Evolutionary conservation across 1,139 yeast genomes (phyloP).

Genomic region (Hyphopichia pseudoburtonii): DNA sequence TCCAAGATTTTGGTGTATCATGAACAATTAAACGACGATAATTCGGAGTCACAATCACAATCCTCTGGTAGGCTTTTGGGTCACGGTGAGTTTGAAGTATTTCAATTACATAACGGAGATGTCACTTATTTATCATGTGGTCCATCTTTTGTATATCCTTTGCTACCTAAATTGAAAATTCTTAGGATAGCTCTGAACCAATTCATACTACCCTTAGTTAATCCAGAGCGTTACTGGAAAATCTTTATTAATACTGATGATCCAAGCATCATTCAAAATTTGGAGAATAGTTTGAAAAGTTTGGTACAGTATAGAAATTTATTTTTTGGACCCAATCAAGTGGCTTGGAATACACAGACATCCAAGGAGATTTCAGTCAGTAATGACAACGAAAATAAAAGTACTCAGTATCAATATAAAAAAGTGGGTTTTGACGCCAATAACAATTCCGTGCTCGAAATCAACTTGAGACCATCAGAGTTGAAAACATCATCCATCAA

Average conservation of each 20-base stretch:
- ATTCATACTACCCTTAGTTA: slow-evolving; percentile 63
- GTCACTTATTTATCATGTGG: slow-evolving; percentile 63
- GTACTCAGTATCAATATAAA: too few species aligned
- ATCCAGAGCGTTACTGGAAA: slow-evolving; percentile 75
- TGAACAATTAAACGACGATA: slow-evolving; percentile 27
- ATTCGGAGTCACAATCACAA: slow-evolving; percentile 7
- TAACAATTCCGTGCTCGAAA: slow-evolving; percentile 3
- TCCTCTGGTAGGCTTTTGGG: slow-evolving; percentile 51
- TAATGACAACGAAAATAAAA: slow-evolving; percentile 2
- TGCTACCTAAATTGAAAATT: slow-evolving; percentile 59
- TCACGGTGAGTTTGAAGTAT: slow-evolving; percentile 64
- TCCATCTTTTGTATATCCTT: slow-evolving; percentile 59
- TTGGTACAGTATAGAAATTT: slow-evolving; percentile 51
- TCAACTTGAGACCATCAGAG: slow-evolving; percentile 16
- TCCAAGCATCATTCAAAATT: slow-evolving; percentile 23
- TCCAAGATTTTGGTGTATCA: slow-evolving; percentile 47
- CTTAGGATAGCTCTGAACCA: slow-evolving; percentile 53
- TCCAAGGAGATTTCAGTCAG: slow-evolving; percentile 1
- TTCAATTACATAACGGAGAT: slow-evolving; percentile 61
- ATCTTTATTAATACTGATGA: slow-evolving; percentile 48
- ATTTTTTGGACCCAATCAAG: slow-evolving; percentile 12
- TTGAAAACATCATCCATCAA: slow-evolving; percentile 13
- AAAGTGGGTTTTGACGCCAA: too few species aligned
- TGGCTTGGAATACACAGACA: neutral
- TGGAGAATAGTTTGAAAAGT: slow-evolving; percentile 39